Evolutionary conservation across 1,284 basidiomycete species (phyloP).

Genomic region (Cryptococcus amylolentus): DNA sequence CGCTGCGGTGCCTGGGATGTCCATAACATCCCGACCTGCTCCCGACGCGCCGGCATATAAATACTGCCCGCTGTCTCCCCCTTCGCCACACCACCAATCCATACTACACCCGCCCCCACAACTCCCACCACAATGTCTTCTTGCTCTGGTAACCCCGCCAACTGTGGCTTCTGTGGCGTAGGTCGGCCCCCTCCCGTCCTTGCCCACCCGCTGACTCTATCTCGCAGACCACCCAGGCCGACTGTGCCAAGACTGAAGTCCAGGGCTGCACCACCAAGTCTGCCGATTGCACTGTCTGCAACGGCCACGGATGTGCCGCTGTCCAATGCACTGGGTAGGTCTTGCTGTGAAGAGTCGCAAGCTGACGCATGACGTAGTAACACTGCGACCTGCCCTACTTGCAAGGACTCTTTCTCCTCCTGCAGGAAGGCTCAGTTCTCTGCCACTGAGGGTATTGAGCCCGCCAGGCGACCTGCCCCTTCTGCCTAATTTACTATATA

Average conservation of each 20-base stretch:
- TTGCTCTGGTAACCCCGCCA: conserved; percentile 44
- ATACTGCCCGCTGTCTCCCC: neutral
- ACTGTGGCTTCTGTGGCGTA: conserved; percentile 46
- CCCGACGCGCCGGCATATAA: neutral
- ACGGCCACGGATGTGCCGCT: conserved; percentile 42
- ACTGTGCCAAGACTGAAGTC: conserved; percentile 43
- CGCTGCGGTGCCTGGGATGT: neutral
- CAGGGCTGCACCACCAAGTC: conserved; percentile 43
- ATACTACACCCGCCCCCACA: neutral
- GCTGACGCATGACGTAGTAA: conserved; percentile 24
- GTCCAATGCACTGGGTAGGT: conserved; percentile 46
- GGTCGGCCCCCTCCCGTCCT: conserved; percentile 11
- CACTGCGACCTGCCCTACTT: conserved; percentile 41
- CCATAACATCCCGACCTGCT: neutral
- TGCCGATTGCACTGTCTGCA: conserved; percentile 32
- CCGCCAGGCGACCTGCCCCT: conserved; percentile 19
- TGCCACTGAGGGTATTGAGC: conserved; percentile 42
- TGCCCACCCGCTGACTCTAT: neutral
- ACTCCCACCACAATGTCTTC: conserved; percentile 24
- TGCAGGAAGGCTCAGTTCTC: conserved; percentile 39
- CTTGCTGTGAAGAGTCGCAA: neutral
- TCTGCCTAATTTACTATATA: conserved; percentile 9
- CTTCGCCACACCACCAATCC: neutral
- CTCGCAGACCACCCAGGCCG: conserved; percentile 16
- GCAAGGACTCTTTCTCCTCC: conserved; percentile 30